A percentile compares a stretch with the other conserved stretches of the same genome.
Conservation (phyloP, 2,329 filamentous ascomycete genomes). For the Trichoderma polysporum region DNA sequence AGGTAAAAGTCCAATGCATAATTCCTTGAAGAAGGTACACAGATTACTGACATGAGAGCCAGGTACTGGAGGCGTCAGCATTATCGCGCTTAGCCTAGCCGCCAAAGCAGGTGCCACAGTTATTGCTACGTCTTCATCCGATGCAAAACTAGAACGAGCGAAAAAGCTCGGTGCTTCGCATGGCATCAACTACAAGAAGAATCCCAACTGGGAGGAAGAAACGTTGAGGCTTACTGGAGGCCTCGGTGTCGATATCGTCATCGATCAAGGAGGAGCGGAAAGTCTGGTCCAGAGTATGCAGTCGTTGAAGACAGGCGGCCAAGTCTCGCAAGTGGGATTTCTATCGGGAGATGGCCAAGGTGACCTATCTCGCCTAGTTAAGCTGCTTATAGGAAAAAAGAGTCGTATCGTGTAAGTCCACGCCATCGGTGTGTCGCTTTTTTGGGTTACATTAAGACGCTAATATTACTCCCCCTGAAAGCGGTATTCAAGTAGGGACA, state of each 20-base stretch:
- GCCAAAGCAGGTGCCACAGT: slow-evolving; percentile 51
- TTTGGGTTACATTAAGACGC: background rate
- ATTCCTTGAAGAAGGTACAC: background rate
- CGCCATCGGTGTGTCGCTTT: background rate
- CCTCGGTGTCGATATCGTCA: slow-evolving; percentile 49
- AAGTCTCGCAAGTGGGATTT: slow-evolving; percentile 19
- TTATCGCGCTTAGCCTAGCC: slow-evolving; percentile 44
- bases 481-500: slow-evolving; percentile 6
- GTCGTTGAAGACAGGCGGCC: background rate
- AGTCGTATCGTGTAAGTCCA: slow-evolving; percentile 10
- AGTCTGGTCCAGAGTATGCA: slow-evolving; percentile 9
- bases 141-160: slow-evolving; percentile 47
- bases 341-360: background rate
- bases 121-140: slow-evolving; percentile 52
- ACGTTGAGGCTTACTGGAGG: slow-evolving; percentile 44
- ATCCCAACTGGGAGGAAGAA: slow-evolving; percentile 45
- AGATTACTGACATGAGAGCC: background rate
- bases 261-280: slow-evolving; percentile 28
- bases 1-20: background rate
- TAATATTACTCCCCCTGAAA: background rate
- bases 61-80: slow-evolving; percentile 43
- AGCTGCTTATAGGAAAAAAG: slow-evolving; percentile 4
- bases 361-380: background rate
- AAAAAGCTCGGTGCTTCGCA: slow-evolving; percentile 29
- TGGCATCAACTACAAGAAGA: slow-evolving; percentile 50